Evolutionary conservation across 371 early-diverging fungal species (phyloP).

Genomic region (Dinochytrium kinnereticum): DNA sequence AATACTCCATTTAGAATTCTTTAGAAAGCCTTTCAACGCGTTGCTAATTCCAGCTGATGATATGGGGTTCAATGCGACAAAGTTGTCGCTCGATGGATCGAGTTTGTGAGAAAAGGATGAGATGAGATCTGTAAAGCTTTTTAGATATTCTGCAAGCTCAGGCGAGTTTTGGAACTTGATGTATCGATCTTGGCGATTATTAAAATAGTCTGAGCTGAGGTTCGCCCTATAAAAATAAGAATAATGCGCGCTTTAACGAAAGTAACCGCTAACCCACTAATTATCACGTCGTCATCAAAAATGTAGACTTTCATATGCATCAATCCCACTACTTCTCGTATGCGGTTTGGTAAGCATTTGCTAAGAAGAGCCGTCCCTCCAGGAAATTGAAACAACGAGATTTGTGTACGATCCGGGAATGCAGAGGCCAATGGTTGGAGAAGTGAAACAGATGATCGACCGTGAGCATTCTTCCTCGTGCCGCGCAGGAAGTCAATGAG

Average conservation of each 20-base stretch:
- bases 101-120: slow-evolving; percentile 72
- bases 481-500: slow-evolving; percentile 89
- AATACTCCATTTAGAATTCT: too few species aligned
- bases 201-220: slow-evolving; percentile 91
- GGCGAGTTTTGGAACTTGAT: slow-evolving; percentile 65
- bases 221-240: slow-evolving; percentile 69
- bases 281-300: slow-evolving; percentile 85
- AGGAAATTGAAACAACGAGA: slow-evolving; percentile 55
- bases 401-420: slow-evolving; percentile 68
- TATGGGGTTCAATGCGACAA: background rate
- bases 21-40: background rate
- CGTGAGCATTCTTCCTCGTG: slow-evolving; percentile 67
- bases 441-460: slow-evolving; percentile 69
- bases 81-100: background rate
- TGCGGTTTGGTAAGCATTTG: slow-evolving; percentile 71
- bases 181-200: slow-evolving; percentile 94
- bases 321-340: slow-evolving; percentile 91
- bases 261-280: slow-evolving; percentile 74
- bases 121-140: slow-evolving; percentile 66
- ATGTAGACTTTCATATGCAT: slow-evolving; percentile 93
- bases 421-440: slow-evolving; percentile 70
- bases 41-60: slow-evolving; percentile 36
- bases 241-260: background rate
- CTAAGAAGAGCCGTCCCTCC: slow-evolving; percentile 9
- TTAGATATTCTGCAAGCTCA: slow-evolving; percentile 72